Evolutionary conservation across 1,284 basidiomycete genomes (phyloP), one percentile per base, ranked within the genome.

Genomic region (Marasmius sp.): DNA sequence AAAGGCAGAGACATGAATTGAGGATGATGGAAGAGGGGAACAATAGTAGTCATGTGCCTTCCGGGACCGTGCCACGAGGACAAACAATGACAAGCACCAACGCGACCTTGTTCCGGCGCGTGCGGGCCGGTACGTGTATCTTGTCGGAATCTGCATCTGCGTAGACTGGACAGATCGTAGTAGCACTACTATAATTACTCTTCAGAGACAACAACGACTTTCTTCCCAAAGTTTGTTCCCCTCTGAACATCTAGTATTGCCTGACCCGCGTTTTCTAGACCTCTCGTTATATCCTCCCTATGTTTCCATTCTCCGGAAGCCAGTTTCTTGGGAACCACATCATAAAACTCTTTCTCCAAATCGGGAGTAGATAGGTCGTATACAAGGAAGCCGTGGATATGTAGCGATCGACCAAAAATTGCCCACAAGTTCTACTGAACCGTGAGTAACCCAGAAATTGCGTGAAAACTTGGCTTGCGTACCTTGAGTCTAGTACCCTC

Each of bases 331-430:
- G 79, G 76, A 56, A 87, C 73, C 62, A 82, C 77, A 12, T 70
- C 70, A 69, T 83, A 82, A 66, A 77, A 79, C 49, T 68, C 66
- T 6, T 70, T 63, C 3, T 39, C 56, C 60, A 73, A 69, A 59
- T 73, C 67, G 18, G 55, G 51, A 36, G 60, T 37, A 27, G 36
- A 38, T 18, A 73, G 61, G 62, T 77, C 74, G 59, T 74, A 70
- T 9, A 80, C 76, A 67, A 84, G 77, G 72, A 87, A 85, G 22
- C 85, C 86, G 86, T 72, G 27, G 70, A 77, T 43, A 82, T 75
- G 57, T 80, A 75, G 70, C 81, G 80, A 6, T 73, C 71, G 66
- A 86, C 76, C 52, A n/a, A 54, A n/a, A 65, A 87, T 74, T 57
- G 74, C 37, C 18, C 59, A 27, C 5, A 64, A 38, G 55, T 66